These are phyloP conservation scores for Mitragyna speciosa DNA, from an alignment of 257 asterid genomes.

Conservation along the genomic window DNA sequence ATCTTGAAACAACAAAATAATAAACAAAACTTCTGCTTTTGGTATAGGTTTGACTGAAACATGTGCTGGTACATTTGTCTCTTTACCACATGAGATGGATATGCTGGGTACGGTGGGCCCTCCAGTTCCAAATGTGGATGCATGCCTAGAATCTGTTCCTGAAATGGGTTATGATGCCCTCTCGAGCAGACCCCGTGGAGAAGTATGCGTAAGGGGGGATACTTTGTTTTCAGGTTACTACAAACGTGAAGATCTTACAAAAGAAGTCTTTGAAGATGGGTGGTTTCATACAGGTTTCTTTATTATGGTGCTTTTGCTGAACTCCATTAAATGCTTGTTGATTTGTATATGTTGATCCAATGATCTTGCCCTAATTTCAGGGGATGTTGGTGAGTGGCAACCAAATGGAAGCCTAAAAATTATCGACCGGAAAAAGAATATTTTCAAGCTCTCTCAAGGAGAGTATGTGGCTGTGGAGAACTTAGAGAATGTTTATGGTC, in stretches of 20 bases:
- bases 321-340: not conserved
- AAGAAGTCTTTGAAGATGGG: conserved; percentile 79
- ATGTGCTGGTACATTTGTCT: conserved; percentile 91
- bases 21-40: conserved; percentile 8
- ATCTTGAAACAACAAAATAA: not conserved
- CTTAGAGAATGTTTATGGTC: conserved; percentile 80
- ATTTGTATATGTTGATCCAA: not conserved
- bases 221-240: conserved; percentile 77
- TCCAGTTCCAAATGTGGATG: conserved; percentile 94
- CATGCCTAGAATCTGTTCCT: conserved; percentile 91
- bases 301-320: not conserved
- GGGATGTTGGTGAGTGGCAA: conserved; percentile 97
- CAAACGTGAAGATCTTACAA: conserved; percentile 92
- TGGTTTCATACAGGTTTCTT: conserved; percentile 96
- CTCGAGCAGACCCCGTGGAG: conserved; percentile 84
- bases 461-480: conserved; percentile 99
- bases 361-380: conserved; percentile 33
- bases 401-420: conserved; percentile 85
- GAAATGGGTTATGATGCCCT: conserved; percentile 95
- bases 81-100: conserved; percentile 64
- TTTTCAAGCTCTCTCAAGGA: conserved; percentile 96
- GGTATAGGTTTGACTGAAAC: conserved; percentile 86
- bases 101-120: conserved; percentile 98
- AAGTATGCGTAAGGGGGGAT: conserved; percentile 85
- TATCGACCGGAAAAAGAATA: conserved; percentile 92